These are phyloP conservation scores for Penicillium sp. DNA, from an alignment of 2,329 filamentous ascomycete genomes.

Conservation along the genomic window DNA sequence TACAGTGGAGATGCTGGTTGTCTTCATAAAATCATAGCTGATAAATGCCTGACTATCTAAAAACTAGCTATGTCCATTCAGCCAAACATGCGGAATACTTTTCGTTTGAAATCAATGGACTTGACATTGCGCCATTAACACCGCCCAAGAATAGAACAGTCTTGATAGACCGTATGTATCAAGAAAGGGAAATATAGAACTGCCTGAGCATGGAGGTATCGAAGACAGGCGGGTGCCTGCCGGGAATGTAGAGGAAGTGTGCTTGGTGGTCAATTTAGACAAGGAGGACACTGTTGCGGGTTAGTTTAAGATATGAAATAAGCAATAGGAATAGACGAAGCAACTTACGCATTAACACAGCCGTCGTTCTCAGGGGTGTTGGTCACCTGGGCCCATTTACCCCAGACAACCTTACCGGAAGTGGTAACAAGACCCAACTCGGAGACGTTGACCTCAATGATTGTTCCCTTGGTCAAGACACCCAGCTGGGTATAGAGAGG, in stretches of 20 bases:
- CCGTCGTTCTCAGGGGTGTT: conserved; percentile 20
- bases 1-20: neutral
- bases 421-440: conserved; percentile 90
- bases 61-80: conserved; percentile 17
- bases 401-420: conserved; percentile 91
- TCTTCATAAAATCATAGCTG: conserved; percentile 14
- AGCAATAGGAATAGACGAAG: neutral
- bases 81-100: conserved; percentile 22
- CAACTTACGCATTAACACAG: conserved; percentile 17
- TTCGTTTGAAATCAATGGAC: conserved; percentile 21
- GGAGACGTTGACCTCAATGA: conserved; percentile 87
- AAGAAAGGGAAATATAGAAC: conserved; percentile 15
- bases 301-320: neutral
- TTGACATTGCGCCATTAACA: conserved; percentile 24
- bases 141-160: conserved; percentile 18
- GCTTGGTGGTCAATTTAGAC: conserved; percentile 16
- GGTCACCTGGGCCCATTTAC: conserved; percentile 71
- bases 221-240: conserved; percentile 15
- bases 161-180: conserved; percentile 17
- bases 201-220: conserved; percentile 22
- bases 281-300: conserved; percentile 17
- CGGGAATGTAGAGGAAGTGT: conserved; percentile 12
- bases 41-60: conserved; percentile 17
- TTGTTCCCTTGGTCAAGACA: conserved; percentile 79
- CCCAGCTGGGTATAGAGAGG: conserved; percentile 90